Percentiles rank a stretch among this genome's conserved stretches.
Evolutionary conservation across 495 filamentous ascomycete species (phyloP).

Genomic region (Ramalina peruviana): DNA sequence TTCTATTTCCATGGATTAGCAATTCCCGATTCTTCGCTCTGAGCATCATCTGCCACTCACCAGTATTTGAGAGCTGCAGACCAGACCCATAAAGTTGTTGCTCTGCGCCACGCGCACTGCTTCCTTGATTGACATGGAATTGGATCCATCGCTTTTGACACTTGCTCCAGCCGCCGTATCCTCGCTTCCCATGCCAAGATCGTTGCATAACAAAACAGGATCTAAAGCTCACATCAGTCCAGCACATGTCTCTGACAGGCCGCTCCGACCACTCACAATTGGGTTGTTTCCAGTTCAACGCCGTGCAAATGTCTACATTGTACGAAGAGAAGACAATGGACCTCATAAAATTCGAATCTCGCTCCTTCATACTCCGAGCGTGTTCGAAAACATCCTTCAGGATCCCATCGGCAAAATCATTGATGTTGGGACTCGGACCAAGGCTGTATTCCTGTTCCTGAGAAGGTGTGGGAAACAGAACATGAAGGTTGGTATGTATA

Average conservation of each 20-base stretch:
- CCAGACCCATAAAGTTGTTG: conserved; percentile 96
- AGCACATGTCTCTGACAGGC: background rate
- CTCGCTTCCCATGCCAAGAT: conserved; percentile 50
- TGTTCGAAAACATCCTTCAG: conserved; percentile 82
- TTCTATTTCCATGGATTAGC: conserved; percentile 38
- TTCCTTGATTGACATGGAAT: conserved; percentile 79
- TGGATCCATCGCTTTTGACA: conserved; percentile 50
- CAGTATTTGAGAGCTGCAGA: conserved; percentile 74
- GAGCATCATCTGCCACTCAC: conserved; percentile 36
- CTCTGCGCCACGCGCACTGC: conserved; percentile 82
- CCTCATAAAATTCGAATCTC: conserved; percentile 52
- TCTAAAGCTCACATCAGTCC: conserved; percentile 29
- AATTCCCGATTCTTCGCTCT: background rate
- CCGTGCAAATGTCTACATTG: conserved; percentile 77
- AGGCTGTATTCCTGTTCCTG: conserved; percentile 57
- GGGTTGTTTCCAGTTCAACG: conserved; percentile 97
- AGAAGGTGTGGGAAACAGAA: conserved; percentile 61
- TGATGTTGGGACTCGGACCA: conserved; percentile 67
- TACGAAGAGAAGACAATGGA: conserved; percentile 88
- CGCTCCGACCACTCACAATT: conserved; percentile 56
- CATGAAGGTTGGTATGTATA: conserved; percentile 75
- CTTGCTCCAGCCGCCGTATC: conserved; percentile 29
- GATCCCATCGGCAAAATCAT: conserved; percentile 71
- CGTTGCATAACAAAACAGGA: conserved; percentile 88
- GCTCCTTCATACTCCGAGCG: conserved; percentile 58